Evolutionary conservation across 208 protist genomes (phyloP).

Genomic region (Naegleria fowleri): DNA sequence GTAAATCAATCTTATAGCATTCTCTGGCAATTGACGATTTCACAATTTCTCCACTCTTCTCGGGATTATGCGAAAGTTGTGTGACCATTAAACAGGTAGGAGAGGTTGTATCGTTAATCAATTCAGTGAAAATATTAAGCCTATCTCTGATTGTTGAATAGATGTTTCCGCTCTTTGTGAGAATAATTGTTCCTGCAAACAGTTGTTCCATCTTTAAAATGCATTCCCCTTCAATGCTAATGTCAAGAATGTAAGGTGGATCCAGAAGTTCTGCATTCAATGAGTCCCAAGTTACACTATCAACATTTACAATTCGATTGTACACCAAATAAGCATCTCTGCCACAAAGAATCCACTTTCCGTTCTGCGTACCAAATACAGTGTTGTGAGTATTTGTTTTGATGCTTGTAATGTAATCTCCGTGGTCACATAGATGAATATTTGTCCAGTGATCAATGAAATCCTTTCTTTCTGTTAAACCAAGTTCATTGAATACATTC

Average conservation of each 20-base stretch:
- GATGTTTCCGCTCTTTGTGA: background rate
- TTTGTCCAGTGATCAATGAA: background rate
- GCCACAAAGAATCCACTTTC: background rate
- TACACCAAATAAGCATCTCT: background rate
- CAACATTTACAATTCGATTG: background rate
- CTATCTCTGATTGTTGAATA: background rate
- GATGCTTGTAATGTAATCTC: background rate
- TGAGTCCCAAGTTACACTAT: background rate
- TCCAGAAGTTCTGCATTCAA: background rate
- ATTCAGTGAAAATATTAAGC: background rate
- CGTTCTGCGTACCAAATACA: background rate
- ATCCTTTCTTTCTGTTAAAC: background rate
- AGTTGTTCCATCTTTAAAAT: background rate
- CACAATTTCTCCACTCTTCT: background rate
- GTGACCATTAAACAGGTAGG: background rate
- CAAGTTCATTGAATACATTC: background rate
- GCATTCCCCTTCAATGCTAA: background rate
- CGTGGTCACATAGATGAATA: background rate
- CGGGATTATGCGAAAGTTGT: background rate
- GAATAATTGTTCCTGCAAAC: background rate
- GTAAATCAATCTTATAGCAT: background rate
- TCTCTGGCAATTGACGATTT: background rate
- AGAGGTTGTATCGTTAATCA: background rate
- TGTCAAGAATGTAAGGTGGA: background rate
- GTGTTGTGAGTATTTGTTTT: background rate